A percentile compares a stretch with the other conserved stretches of the same genome.
These are phyloP conservation scores for Colletotrichum siamense DNA, from an alignment of 2,329 filamentous ascomycete species.

Conservation along the genomic window DNA sequence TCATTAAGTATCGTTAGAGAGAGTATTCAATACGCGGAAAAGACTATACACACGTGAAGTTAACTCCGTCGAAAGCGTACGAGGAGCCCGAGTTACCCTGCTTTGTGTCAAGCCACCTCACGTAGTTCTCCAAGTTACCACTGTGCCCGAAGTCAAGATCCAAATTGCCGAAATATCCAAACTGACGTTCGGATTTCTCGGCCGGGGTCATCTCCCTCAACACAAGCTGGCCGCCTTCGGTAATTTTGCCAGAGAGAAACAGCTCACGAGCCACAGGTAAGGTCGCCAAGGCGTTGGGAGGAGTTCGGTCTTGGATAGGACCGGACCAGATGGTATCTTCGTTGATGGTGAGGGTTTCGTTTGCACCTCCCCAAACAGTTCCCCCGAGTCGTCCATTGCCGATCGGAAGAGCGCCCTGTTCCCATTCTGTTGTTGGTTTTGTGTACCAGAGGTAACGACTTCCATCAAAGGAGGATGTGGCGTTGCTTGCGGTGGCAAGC, in stretches of 20 bases:
- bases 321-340: slow-evolving; percentile 56
- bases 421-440: neutral
- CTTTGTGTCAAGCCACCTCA: slow-evolving; percentile 42
- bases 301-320: slow-evolving; percentile 47
- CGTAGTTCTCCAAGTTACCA: slow-evolving; percentile 34
- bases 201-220: slow-evolving; percentile 39
- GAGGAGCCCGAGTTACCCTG: slow-evolving; percentile 39
- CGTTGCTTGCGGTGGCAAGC: neutral
- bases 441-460: slow-evolving; percentile 10
- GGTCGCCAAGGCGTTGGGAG: slow-evolving; percentile 36
- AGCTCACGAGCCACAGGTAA: slow-evolving; percentile 38
- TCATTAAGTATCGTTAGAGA: neutral
- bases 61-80: slow-evolving; percentile 38
- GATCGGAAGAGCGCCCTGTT: slow-evolving; percentile 44
- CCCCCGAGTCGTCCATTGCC: slow-evolving; percentile 50
- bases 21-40: neutral
- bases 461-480: neutral
- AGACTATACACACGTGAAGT: slow-evolving; percentile 24
- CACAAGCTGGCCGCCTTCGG: slow-evolving; percentile 39
- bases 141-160: slow-evolving; percentile 42
- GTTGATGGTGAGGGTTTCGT: slow-evolving; percentile 49
- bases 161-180: slow-evolving; percentile 39
- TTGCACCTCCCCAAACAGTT: slow-evolving; percentile 49
- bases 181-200: slow-evolving; percentile 41
- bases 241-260: slow-evolving; percentile 40